Evolutionary conservation across 768 basidiomycete species (phyloP).

Genomic region (Arthromyces matolae): DNA sequence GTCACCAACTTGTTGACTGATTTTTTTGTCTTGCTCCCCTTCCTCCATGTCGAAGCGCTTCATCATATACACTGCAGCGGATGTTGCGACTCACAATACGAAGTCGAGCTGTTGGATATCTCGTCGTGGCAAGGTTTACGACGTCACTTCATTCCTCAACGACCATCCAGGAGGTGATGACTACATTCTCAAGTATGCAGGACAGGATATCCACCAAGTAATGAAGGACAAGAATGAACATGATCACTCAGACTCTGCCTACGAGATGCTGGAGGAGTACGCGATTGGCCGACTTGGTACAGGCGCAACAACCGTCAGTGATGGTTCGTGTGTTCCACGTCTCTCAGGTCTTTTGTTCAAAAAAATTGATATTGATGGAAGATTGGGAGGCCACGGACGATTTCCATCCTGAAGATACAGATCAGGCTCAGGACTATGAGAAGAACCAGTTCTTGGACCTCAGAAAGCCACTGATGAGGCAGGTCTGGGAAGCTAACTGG

Average conservation of each 20-base stretch:
- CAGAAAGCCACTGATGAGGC: constrained; percentile 74
- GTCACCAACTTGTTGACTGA: too few relatives aligned
- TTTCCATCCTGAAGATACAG: constrained; percentile 89
- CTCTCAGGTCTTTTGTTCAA: not conserved
- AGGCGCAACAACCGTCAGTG: constrained; percentile 69
- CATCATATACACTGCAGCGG: constrained; percentile 70
- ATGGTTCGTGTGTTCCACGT: constrained; percentile 50
- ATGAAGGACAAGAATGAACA: constrained; percentile 85
- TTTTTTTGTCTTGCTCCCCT: not conserved
- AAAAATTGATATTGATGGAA: constrained; percentile 28
- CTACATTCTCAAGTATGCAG: constrained; percentile 76
- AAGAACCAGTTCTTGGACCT: constrained; percentile 93
- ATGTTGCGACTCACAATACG: constrained; percentile 63
- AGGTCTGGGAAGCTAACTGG: constrained; percentile 87
- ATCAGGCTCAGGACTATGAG: constrained; percentile 74
- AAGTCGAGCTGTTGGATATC: constrained; percentile 77
- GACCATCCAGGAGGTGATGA: constrained; percentile 98
- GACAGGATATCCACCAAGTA: constrained; percentile 71
- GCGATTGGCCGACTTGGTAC: constrained; percentile 78
- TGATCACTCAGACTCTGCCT: constrained; percentile 88
- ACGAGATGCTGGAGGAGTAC: constrained; percentile 88
- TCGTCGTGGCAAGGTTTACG: constrained; percentile 80
- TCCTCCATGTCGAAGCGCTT: constrained; percentile 63
- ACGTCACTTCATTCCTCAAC: constrained; percentile 76
- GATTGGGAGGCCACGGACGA: constrained; percentile 90